A percentile compares a stretch with the other conserved stretches of the same genome.
Conservation (phyloP, 371 early-diverging fungal genomes). For the Chytridiales sp. region DNA sequence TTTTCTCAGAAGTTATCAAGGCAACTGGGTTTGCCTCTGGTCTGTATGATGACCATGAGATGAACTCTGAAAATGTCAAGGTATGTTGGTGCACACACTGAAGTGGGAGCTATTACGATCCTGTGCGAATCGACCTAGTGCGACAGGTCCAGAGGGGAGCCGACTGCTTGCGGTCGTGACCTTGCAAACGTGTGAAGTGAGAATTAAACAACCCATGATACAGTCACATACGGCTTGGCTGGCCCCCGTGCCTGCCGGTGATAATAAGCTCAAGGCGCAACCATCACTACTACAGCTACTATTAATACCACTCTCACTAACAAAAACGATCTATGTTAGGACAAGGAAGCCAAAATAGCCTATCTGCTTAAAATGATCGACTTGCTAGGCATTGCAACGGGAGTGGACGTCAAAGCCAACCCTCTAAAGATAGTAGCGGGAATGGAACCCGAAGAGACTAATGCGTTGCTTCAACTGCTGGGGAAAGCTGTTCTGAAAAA, state of each 20-base stretch:
- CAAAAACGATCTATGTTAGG: slow-evolving; percentile 29
- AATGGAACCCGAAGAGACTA: slow-evolving; percentile 56
- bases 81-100: slow-evolving; percentile 21
- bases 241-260: too few relatives aligned
- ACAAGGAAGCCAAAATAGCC: slow-evolving; percentile 54
- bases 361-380: slow-evolving; percentile 53
- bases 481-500: slow-evolving; percentile 47
- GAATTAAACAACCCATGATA: not conserved
- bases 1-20: slow-evolving; percentile 48
- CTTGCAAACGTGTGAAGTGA: too few relatives aligned
- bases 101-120: too few relatives aligned
- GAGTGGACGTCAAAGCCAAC: slow-evolving; percentile 42
- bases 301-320: too few relatives aligned
- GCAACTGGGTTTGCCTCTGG: slow-evolving; percentile 39
- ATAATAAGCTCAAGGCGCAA: too few relatives aligned
- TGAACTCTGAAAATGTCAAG: slow-evolving; percentile 49
- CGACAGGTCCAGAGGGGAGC: too few relatives aligned
- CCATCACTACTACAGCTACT: too few relatives aligned
- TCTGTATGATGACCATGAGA: slow-evolving; percentile 50
- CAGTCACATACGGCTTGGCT: not conserved
- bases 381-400: slow-evolving; percentile 41
- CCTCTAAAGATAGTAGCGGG: slow-evolving; percentile 58
- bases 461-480: slow-evolving; percentile 50
- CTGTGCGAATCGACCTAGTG: too few relatives aligned
- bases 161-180: too few relatives aligned